Evolutionary conservation across 2,329 filamentous ascomycete species (phyloP).

Genomic region (Alternaria brassicae): DNA sequence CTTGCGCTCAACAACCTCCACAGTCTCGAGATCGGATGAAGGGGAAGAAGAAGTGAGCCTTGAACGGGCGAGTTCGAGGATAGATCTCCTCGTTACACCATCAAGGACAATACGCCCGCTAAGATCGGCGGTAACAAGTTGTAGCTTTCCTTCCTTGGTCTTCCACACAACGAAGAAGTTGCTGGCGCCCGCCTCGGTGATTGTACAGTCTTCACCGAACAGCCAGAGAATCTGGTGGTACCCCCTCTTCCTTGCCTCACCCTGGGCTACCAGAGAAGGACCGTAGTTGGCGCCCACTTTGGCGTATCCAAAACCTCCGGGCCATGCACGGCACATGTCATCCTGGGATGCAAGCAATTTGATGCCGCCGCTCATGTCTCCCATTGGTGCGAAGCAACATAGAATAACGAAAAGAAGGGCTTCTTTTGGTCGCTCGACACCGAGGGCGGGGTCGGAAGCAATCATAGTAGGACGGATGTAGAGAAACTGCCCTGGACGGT

Average conservation of each 20-base stretch:
- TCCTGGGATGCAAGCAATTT: conserved; percentile 79
- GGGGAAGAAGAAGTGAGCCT: conserved; percentile 57
- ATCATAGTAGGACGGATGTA: conserved; percentile 91
- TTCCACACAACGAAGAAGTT: conserved; percentile 92
- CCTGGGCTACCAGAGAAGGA: conserved; percentile 78
- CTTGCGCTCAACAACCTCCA: conserved; percentile 79
- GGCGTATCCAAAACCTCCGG: conserved; percentile 88
- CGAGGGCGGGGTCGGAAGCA: conserved; percentile 79
- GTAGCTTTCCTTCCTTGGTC: conserved; percentile 66
- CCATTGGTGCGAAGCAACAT: conserved; percentile 56
- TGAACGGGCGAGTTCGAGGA: conserved; percentile 74
- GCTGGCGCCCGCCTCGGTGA: conserved; percentile 89
- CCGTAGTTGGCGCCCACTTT: conserved; percentile 96
- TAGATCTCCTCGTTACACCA: conserved; percentile 83
- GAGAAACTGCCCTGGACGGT: conserved; percentile 72
- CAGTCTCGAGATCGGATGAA: conserved; percentile 46
- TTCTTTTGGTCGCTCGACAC: conserved; percentile 79
- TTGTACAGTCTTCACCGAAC: conserved; percentile 76
- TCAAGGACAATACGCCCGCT: conserved; percentile 85
- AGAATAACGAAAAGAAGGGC: conserved; percentile 88
- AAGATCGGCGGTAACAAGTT: conserved; percentile 84
- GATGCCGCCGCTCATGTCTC: conserved; percentile 55
- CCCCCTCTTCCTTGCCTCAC: conserved; percentile 73
- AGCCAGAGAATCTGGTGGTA: conserved; percentile 96
- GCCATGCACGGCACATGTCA: conserved; percentile 90